Conservation (phyloP, 805 yeast genomes). For the Yarrowia sp. region DNA sequence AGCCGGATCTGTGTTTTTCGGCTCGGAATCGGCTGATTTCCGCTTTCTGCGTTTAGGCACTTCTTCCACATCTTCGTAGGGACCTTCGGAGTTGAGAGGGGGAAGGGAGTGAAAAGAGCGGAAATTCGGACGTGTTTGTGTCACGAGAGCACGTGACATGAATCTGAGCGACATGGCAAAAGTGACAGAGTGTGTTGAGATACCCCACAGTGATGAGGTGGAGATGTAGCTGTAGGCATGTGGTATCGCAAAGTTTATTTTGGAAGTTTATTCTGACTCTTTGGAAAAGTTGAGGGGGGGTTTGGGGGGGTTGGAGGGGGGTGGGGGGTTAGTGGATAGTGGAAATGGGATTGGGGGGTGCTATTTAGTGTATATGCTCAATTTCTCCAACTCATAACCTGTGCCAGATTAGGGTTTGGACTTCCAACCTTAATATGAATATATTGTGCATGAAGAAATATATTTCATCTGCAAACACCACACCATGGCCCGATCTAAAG, state of each 20-base stretch:
- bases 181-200: too few relatives aligned
- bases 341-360: too few relatives aligned
- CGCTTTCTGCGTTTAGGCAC: not conserved
- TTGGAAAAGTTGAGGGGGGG: too few relatives aligned
- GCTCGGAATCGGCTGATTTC: not conserved
- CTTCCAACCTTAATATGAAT: not conserved
- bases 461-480: not conserved
- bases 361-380: too few relatives aligned
- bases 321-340: too few relatives aligned
- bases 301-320: too few relatives aligned
- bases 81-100: not conserved
- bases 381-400: too few relatives aligned
- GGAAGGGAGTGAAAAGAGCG: not conserved
- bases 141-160: not conserved
- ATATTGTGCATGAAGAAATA: not conserved
- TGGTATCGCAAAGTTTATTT: too few relatives aligned
- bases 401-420: too few relatives aligned
- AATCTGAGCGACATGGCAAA: not conserved
- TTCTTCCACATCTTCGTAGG: conserved; percentile 11
- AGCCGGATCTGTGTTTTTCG: not conserved
- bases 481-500: conserved; percentile 2
- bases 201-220: not conserved
- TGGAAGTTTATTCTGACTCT: too few relatives aligned
- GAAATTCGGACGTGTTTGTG: not conserved
- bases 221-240: not conserved